These are phyloP conservation scores for Ceriops tagal DNA, from an alignment of 345 rosid species.

Conservation along the genomic window DNA sequence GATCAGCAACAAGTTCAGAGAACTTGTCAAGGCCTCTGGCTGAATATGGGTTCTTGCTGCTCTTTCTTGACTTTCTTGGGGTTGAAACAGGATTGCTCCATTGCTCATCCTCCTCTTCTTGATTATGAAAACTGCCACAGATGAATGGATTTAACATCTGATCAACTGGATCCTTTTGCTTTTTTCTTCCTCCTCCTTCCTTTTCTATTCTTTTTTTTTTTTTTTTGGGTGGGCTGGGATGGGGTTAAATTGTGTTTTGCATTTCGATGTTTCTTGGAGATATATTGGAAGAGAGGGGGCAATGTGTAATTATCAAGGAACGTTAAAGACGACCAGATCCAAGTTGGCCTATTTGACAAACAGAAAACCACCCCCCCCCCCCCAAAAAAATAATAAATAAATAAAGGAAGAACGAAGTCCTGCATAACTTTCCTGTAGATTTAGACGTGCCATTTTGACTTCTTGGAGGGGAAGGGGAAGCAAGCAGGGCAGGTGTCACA, in stretches of 20 bases:
- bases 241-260: not conserved
- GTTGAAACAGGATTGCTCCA: slow-evolving; percentile 16
- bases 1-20: slow-evolving; percentile 54
- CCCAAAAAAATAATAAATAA: too few species aligned
- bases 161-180: not conserved
- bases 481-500: not conserved
- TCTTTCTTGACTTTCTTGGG: slow-evolving; percentile 34
- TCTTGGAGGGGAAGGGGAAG: slow-evolving; percentile 18
- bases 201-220: too few species aligned
- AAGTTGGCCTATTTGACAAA: slow-evolving; percentile 15
- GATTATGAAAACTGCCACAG: slow-evolving; percentile 32
- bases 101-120: slow-evolving; percentile 26
- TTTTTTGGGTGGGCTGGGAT: too few species aligned
- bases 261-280: not conserved
- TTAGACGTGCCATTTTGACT: slow-evolving; percentile 26
- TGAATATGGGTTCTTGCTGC: slow-evolving; percentile 63
- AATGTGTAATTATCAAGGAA: not conserved
- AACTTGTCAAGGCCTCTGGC: slow-evolving; percentile 72
- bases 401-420: not conserved
- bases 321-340: slow-evolving; percentile 21
- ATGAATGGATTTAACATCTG: slow-evolving; percentile 36
- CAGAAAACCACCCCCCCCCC: not conserved
- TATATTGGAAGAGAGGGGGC: too few species aligned
- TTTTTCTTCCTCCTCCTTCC: not conserved
- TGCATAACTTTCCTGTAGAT: slow-evolving; percentile 24